Evolutionary conservation across 2,329 filamentous ascomycete genomes (phyloP).

Genomic region (Calonectria pteridis): DNA sequence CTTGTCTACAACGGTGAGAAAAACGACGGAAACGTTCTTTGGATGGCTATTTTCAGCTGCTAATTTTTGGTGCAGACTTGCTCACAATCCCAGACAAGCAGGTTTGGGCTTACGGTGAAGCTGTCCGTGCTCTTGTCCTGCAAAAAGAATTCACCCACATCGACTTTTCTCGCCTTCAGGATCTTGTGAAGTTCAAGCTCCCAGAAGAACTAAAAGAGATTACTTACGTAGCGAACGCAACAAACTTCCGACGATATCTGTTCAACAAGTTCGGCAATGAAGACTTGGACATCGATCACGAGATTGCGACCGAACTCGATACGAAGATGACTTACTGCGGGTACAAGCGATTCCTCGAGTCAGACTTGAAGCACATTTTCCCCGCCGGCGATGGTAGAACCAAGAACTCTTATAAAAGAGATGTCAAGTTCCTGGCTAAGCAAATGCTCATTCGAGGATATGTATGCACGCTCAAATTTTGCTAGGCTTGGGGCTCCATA

Average conservation of each 20-base stretch:
- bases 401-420: constrained; percentile 39
- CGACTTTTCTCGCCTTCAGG: constrained; percentile 58
- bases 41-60: neutral
- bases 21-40: neutral
- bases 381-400: constrained; percentile 35
- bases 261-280: constrained; percentile 41
- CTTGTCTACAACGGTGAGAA: constrained; percentile 64
- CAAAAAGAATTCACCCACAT: constrained; percentile 56
- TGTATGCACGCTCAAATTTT: neutral
- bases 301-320: constrained; percentile 46
- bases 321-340: constrained; percentile 47
- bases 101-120: constrained; percentile 63
- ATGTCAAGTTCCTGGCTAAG: constrained; percentile 47
- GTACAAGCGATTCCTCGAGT: constrained; percentile 46
- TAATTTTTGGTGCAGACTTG: constrained; percentile 53
- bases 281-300: constrained; percentile 44
- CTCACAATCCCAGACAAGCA: constrained; percentile 60
- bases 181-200: constrained; percentile 56
- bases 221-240: constrained; percentile 47
- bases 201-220: constrained; percentile 58
- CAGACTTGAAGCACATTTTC: constrained; percentile 46
- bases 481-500: rapidly evolving
- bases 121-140: constrained; percentile 53
- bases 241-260: constrained; percentile 45
- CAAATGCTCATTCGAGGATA: constrained; percentile 47